Base-by-base conservation (phyloP, 2,329 filamentous ascomycete genomes). In the Cladosporium sp. region DNA sequence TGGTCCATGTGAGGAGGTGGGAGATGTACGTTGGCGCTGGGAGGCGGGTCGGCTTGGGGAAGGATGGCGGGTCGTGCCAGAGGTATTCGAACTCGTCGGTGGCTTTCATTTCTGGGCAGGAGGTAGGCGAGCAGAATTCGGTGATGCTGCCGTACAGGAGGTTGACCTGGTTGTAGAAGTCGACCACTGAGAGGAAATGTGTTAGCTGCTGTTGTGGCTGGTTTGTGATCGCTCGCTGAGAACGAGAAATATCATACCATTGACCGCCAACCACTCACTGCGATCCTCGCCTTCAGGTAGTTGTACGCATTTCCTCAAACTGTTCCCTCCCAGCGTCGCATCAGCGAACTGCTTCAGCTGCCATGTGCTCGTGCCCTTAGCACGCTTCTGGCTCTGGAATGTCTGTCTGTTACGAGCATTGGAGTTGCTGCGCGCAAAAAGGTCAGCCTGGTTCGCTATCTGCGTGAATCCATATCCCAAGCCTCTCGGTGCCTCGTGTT, bases 121-220 rank as follows among this genome's bases (percentile, higher is more conserved):
- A 93, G 77, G 95, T 91, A 35, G 95, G 94, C 29, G 95, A 98
- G 84, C 95, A 99, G 81, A 99, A 99, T 78, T 99, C 95, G 67
- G 95, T 99, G 77, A 99, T 99, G 71, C 95, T 95, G 67, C 96
- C 96, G 78, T 99, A 99, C 67, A 99, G 89, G 40, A 99, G 86
- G 81, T 99, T 99, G 84, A 99, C 96, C 81, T 99, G 95, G 83
- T 99, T 99, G 87, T 99, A 99, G 81, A 99, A 99, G 81, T 99
- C 95, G 82, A 99, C 95, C 83, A 99, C 93, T 97, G 72, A 62
- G n/a, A 44, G 60, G n/a, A 49, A 60, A n/a, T 23, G 29, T 61
- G 40, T 53, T n/a, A 35, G 63, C 28, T 16, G 14, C 14, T 49
- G 52, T 12, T 52, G 18, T 31, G 14, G 21, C 35, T 5, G 1